Conservation (phyloP, 202 grass and related monocot genomes). For the Zizania palustris region DNA sequence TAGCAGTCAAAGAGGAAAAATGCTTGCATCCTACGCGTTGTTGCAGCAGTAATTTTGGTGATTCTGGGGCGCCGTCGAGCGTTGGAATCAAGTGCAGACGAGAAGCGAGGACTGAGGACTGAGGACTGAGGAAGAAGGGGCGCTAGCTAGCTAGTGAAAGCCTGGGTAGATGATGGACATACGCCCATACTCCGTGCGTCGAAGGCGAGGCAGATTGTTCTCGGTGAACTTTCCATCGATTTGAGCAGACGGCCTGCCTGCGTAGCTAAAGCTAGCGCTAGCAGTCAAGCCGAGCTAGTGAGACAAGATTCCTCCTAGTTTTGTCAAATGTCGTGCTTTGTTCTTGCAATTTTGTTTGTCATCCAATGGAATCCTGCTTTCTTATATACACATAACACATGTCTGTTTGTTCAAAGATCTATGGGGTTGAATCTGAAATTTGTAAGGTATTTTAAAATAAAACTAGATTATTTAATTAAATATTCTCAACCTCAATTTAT, state of each 20-base stretch:
- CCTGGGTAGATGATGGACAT: background rate
- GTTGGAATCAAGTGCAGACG: no score
- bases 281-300: background rate
- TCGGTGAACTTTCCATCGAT: slow-evolving; percentile 8
- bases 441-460: no score
- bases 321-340: slow-evolving; percentile 25
- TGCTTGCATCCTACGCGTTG: no score
- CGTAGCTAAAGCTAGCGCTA: background rate
- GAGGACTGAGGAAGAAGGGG: background rate
- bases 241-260: slow-evolving; percentile 2
- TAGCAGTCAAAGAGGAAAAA: no score
- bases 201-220: slow-evolving; percentile 40
- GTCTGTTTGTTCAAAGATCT: no score
- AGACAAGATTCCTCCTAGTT: slow-evolving; percentile 33
- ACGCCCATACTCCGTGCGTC: background rate
- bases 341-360: slow-evolving; percentile 22
- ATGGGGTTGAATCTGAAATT: no score
- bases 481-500: no score
- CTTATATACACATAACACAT: no score
- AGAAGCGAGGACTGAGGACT: background rate
- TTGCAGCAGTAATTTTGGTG: no score
- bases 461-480: no score
- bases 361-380: background rate
- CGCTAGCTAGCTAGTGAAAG: background rate
- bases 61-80: no score